Base-by-base conservation (phyloP, 768 basidiomycete species). In the Botryobasidium botryosum region DNA sequence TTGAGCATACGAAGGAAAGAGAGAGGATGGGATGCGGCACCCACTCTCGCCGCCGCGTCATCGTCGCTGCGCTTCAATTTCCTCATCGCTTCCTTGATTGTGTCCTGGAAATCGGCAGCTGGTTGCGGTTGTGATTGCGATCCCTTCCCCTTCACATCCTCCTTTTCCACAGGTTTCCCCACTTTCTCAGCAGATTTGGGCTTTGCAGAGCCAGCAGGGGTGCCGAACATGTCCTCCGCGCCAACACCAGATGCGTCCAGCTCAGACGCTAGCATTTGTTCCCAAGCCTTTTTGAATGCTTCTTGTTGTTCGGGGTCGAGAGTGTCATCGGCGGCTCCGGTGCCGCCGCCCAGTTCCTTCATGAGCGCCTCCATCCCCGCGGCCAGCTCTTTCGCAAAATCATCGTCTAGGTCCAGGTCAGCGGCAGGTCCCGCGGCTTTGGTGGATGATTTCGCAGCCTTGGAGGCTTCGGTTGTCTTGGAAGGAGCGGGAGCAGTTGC, bases 51-150 rank as follows among this genome's bases (percentile, higher is more conserved):
- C n/a, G n/a, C n/a, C 12, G 71, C 50, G 43, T 65, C 66, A 21
- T 70, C 65, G 49, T 86, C 80, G 50, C 71, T 77, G 57, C 75
- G 69, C 55, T 72, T 75, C 48, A 86, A 60, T 59, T 79, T 79
- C 32, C 76, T 70, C 74, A 84, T 75, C 5, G 86, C 72, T 53
- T 75, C 69, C 48, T 69, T 69, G 40, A 88, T 77, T 47, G 67
- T 72, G 8, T 69, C 67, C 61, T 83, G 81, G 61, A 85, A 90
- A 43, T 57, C 50, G 40, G 33, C 41, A 52, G 10, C 35, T 50
- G 29, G 43, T 35, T n/a, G 40, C 21, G 4, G 45, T 39, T 12
- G 38, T 33, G 18, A 26, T 27, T 28, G 29, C 40, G 1, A 25
- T 35, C 33, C 50, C 39, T 49, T 45, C 23, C 31, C 49, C 53